Base-by-base conservation (phyloP, 768 basidiomycete species). In the Mycena crocata region DNA sequence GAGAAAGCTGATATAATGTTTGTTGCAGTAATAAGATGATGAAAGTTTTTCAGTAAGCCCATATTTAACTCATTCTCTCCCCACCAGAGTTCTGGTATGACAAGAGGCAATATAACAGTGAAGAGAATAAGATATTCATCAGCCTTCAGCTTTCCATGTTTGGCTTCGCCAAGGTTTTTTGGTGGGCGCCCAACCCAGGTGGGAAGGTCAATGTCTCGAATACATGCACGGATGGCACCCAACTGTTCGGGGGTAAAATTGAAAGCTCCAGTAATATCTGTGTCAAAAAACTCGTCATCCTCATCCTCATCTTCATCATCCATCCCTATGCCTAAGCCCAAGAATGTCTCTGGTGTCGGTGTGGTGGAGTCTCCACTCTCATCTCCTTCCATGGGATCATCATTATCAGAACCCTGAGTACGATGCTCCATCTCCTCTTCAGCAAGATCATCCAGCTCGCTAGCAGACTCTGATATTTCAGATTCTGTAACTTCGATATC, bases 71-170 rank as follows among this genome's bases (percentile, higher is more conserved):
- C 51, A 32, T 40, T 44, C 8, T 28, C 34, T 14, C 42, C 24
- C 0, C 21, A 9, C 55, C 44, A 60, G 5, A 69, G 23, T 31
- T 57, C 56, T 28, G 71, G 71, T 8, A 74, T 8, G 13, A 69
- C 23, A 12, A 74, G 48, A 14, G 70, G 69, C 3, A 72, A 63
- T 19, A 71, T 60, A 7, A 57, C 60, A 40, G 58, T 72, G 32
- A 70, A 74, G 2, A 71, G 51, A 23, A 26, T 57, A 13, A 68
- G 56, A 35, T 42, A 71, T 34, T 75, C 49, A 31, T 72, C 61
- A 35, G 70, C 71, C 34, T 74, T 74, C 13, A 75, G 58, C 50
- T 74, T 74, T 21, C 73, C 72, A 51, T 74, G 73, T 3, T 26
- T 46, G 4, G 44, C 37, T 19, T 72, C 66, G 5, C 74, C 73